Conservation (phyloP, 805 yeast genomes). For the Candida corydali region DNA sequence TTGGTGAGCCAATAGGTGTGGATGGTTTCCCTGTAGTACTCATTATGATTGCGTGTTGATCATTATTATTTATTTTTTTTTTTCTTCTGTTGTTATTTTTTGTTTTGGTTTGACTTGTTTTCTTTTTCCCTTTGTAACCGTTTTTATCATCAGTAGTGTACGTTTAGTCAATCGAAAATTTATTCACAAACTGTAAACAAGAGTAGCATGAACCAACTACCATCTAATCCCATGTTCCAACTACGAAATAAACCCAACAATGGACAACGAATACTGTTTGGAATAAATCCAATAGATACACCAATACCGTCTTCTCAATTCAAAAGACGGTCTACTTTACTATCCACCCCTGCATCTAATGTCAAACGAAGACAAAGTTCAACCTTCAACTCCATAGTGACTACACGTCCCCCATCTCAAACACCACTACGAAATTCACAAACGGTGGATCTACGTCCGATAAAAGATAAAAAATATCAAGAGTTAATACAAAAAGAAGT, state of each 20-base stretch:
- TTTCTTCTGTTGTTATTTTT: background rate
- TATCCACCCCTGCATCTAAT: constrained; percentile 32
- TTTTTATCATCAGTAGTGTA: background rate
- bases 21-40: constrained; percentile 26
- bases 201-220: background rate
- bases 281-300: background rate
- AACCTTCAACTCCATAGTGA: background rate
- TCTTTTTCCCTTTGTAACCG: background rate
- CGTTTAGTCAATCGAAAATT: background rate
- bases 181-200: background rate
- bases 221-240: constrained; percentile 1
- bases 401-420: constrained; percentile 10
- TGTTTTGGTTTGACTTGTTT: background rate
- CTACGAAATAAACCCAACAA: constrained; percentile 1
- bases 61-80: background rate
- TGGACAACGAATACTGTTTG: constrained; percentile 2
- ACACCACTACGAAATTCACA: constrained; percentile 6
- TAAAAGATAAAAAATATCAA: constrained; percentile 70
- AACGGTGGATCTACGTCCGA: constrained; percentile 63
- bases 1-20: constrained; percentile 36
- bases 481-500: constrained; percentile 61
- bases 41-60: constrained; percentile 7
- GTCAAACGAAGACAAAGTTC: constrained; percentile 21
- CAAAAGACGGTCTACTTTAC: constrained; percentile 24
- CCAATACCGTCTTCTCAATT: constrained; percentile 5